Base-by-base conservation (phyloP, 2,329 filamentous ascomycete species). In the Nannizziopsis arthrosporioides region DNA sequence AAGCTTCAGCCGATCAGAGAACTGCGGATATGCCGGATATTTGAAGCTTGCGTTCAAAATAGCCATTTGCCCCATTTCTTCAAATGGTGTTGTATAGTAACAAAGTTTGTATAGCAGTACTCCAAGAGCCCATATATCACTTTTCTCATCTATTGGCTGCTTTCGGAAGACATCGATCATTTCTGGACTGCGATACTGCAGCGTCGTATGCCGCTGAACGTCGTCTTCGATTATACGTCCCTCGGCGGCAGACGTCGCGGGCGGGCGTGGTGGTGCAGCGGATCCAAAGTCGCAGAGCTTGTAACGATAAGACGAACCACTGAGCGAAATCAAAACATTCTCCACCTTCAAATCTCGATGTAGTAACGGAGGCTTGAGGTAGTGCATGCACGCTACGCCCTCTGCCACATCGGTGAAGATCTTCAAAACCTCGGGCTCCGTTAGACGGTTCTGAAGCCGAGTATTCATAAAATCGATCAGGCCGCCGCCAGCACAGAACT, bases 391-490 rank as follows among this genome's bases (percentile, higher is more conserved):
- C 27, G 92, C 92, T 39, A 98, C 88, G 34, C 92, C 92, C 69
- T 96, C 90, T 42, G 89, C 85, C 48, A 95, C 86, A 64, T 98
- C 92, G 44, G 84, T 84, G 69, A 98, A 96, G 67, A 98, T 96
- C 71, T 89, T 84, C 59, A 98, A 73, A 57, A 98, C 94, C 73
- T 98, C 92, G 43, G 92, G 90, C 71, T 98, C 92, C 32, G 90
- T 98, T 66, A 98, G 74, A 44, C 92, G 84, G 65, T 98, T 89
- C 69, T 98, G 92, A 59, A 98, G 72, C 46, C 92, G 80, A 32
- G 92, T 98, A 69, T 98, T 98, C 92, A 98, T 98, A 65, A 96
- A 98, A 70, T 98, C 92, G 64, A 98, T 98, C 63, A 98, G 71
- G 32, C 92, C 90, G 55, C 92, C 92, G 44, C 92, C 92, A 60